Base-by-base conservation (phyloP, 2,329 filamentous ascomycete genomes). In the Trichoderma koningii region DNA sequence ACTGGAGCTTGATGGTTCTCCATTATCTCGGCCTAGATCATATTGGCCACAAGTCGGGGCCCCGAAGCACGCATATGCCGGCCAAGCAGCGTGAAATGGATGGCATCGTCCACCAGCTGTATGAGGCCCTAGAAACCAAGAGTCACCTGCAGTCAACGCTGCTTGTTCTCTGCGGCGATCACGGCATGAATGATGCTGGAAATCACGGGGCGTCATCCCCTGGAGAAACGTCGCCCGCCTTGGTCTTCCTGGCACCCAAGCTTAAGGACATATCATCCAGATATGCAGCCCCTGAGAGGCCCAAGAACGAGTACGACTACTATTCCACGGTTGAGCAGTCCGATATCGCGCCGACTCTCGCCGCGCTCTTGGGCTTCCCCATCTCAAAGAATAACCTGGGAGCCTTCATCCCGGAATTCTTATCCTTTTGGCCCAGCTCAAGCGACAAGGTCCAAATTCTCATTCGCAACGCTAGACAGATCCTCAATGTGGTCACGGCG, bases 181-280 rank as follows among this genome's bases (percentile, higher is more conserved):
- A 99, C 74, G 95, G 95, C n/a, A 99, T 99, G 95, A 99, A 98
- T 71, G 94, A 98, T 71, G 95, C 92, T 21, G 95, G 95, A 2
- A 98, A 98, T 70, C 95, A 99, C 74, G 95, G 95, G 34, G 95
- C 94, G 45, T 97, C 94, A 10, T 93, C 93, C 0, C 86, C 92
- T 1, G 94, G 95, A 50, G 95, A 99, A 79, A 98, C 95, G 1
- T 97, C 94, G 0, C 90, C 95, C 0, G 95, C 95, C 17, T 80
- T 99, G 10, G 85, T 97, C 21, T 98, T 99, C 75, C 86, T 96
- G 68, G 95, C 93, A 2, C 93, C 94, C 0, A 95, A 92, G 72
- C 82, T 97, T 50, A 86, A 84, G 71, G 73, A 78, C 1, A 78
- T 93, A 7, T 81, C 82, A 3, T 69, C 74, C 2, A 72, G 69